phyloP scores from a whole-genome alignment of 352 stramenopile species.

The Globisporangium nodosum region DNA sequence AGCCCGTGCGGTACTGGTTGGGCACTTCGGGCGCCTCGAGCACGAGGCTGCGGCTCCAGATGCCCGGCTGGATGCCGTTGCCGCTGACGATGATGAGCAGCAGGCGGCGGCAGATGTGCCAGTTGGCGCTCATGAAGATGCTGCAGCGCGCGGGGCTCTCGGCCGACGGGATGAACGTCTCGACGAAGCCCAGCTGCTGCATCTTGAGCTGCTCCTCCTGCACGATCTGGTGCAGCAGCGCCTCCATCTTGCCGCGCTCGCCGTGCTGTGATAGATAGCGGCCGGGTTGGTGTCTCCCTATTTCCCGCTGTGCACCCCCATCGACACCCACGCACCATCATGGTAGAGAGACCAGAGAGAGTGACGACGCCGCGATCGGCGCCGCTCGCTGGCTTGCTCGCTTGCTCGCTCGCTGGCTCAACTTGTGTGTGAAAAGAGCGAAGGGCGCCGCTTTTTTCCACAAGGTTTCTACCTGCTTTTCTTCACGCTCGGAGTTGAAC shows the following conservation, averaged over 20 bases:
- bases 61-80: slow-evolving; percentile 82
- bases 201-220: slow-evolving; percentile 84
- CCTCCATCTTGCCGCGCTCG: slow-evolving; percentile 68
- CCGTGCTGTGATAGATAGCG: slow-evolving; percentile 11
- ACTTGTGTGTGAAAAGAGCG: too few relatives aligned
- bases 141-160: slow-evolving; percentile 62
- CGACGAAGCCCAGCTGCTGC: slow-evolving; percentile 75
- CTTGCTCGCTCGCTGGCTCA: not conserved
- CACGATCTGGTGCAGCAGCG: slow-evolving; percentile 79
- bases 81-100: slow-evolving; percentile 76
- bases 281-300: too few relatives aligned
- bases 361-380: not conserved
- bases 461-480: too few relatives aligned
- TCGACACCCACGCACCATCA: not conserved
- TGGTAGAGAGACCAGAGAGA: not conserved
- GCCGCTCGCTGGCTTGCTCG: not conserved
- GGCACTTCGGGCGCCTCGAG: slow-evolving; percentile 60
- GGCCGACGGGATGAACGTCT: slow-evolving; percentile 71
- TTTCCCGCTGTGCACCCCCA: not conserved
- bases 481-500: too few relatives aligned
- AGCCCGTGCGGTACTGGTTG: slow-evolving; percentile 78
- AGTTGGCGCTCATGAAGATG: slow-evolving; percentile 82
- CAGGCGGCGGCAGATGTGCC: slow-evolving; percentile 70
- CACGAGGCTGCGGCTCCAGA: slow-evolving; percentile 81
- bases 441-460: too few relatives aligned